phyloP scores from a whole-genome alignment of 495 filamentous ascomycete species.

The Aspergillus steynii region DNA sequence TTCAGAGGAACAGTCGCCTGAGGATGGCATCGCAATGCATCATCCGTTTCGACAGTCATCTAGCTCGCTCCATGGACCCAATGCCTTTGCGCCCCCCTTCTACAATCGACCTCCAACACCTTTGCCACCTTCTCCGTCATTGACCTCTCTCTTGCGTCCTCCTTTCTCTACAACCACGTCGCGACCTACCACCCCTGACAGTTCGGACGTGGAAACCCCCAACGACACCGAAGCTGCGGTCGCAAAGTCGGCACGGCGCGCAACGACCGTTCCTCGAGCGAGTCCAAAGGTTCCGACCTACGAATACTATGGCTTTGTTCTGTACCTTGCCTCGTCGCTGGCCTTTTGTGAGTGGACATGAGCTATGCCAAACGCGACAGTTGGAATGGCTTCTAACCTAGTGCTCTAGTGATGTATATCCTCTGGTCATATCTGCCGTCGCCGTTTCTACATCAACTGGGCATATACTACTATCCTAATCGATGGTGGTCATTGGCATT shows the following conservation, averaged over 20 bases:
- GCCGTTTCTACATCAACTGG: slow-evolving; percentile 86
- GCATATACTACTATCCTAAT: slow-evolving; percentile 95
- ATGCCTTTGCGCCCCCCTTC: slow-evolving; percentile 81
- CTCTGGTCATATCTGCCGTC: slow-evolving; percentile 94
- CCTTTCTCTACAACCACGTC: slow-evolving; percentile 70
- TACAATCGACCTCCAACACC: slow-evolving; percentile 88
- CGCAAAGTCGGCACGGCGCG: slow-evolving; percentile 60
- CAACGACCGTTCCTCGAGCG: slow-evolving; percentile 79
- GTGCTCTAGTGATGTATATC: slow-evolving; percentile 69
- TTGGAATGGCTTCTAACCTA: not conserved
- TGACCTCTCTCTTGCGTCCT: slow-evolving; percentile 91
- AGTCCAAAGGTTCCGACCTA: slow-evolving; percentile 94
- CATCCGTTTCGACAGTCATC: slow-evolving; percentile 46
- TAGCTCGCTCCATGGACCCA: slow-evolving; percentile 43
- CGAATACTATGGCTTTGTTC: slow-evolving; percentile 97
- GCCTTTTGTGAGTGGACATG: slow-evolving; percentile 58
- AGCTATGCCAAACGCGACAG: not conserved
- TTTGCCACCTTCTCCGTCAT: slow-evolving; percentile 85
- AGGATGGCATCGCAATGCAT: slow-evolving; percentile 36
- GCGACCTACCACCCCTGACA: slow-evolving; percentile 87
- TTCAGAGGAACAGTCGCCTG: slow-evolving; percentile 36
- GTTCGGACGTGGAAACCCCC: slow-evolving; percentile 76
- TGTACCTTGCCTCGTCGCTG: slow-evolving; percentile 81
- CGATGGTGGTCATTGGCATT: slow-evolving; percentile 96
- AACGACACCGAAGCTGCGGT: slow-evolving; percentile 64